Conservation (phyloP, 768 basidiomycete species). For the Rhizopogon vinicolor region DNA sequence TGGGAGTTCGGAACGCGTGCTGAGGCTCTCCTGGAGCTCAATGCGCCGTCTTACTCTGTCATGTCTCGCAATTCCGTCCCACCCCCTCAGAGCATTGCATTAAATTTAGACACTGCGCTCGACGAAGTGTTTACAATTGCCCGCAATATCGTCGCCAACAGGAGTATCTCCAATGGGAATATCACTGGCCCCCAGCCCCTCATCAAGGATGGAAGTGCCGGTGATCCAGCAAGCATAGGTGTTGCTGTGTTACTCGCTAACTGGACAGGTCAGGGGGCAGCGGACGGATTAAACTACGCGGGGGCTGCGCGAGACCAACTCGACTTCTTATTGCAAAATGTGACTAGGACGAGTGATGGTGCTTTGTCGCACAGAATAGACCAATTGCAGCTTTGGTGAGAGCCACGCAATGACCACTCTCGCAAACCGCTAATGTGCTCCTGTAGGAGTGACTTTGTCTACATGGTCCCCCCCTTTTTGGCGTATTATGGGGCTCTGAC, state of each 20-base stretch:
- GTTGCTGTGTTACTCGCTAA: conserved; percentile 63
- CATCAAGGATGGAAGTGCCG: conserved; percentile 54
- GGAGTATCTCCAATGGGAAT: conserved; percentile 37
- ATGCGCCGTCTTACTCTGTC: conserved; percentile 42
- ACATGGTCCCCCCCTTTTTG: conserved; percentile 85
- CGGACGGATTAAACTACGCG: conserved; percentile 49
- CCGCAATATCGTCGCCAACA: conserved; percentile 41
- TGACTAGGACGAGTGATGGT: conserved; percentile 64
- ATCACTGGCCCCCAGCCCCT: conserved; percentile 54
- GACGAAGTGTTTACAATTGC: conserved; percentile 56
- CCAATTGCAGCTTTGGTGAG: conserved; percentile 70
- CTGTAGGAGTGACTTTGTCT: conserved; percentile 70
- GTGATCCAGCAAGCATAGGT: conserved; percentile 78
- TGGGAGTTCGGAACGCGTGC: conserved; percentile 53
- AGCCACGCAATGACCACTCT: neutral
- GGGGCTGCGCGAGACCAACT: conserved; percentile 65
- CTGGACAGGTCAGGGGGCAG: conserved; percentile 36
- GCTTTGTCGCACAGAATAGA: conserved; percentile 75
- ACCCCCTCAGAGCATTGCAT: conserved; percentile 21
- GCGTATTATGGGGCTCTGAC: conserved; percentile 76
- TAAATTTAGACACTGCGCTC: conserved; percentile 29
- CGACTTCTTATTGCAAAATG: conserved; percentile 50
- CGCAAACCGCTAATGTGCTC: neutral
- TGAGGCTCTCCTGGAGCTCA: conserved; percentile 46
- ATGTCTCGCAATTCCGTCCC: conserved; percentile 25